These are phyloP conservation scores for Excoecaria cochinchinensis DNA, from an alignment of 345 rosid species.

Conservation along the genomic window DNA sequence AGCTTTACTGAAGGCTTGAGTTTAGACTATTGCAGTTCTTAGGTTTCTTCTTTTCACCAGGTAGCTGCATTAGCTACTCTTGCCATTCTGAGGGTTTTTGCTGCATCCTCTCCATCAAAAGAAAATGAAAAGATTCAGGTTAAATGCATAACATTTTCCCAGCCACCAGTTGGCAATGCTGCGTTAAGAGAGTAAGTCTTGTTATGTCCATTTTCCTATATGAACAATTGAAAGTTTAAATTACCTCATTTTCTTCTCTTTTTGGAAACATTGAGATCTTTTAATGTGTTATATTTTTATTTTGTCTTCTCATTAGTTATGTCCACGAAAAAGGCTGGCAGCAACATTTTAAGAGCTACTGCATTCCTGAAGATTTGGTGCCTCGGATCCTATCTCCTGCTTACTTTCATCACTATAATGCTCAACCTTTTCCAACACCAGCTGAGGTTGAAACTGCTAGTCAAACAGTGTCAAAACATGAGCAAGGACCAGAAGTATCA, in stretches of 20 bases:
- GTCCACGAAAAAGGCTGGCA: slow-evolving; percentile 94
- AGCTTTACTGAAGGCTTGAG: slow-evolving; percentile 1
- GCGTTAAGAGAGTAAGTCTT: slow-evolving; percentile 86
- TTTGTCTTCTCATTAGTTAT: slow-evolving; percentile 47
- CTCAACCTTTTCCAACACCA: slow-evolving; percentile 48
- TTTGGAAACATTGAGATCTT: background rate
- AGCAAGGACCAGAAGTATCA: slow-evolving; percentile 40
- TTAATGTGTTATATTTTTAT: slow-evolving; percentile 5
- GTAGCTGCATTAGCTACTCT: slow-evolving; percentile 97
- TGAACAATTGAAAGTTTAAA: background rate
- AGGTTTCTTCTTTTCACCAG: slow-evolving; percentile 29
- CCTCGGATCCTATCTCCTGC: slow-evolving; percentile 95
- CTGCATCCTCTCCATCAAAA: slow-evolving; percentile 72
- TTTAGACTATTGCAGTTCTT: slow-evolving; percentile 8
- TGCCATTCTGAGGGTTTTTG: slow-evolving; percentile 88
- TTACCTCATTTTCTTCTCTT: background rate
- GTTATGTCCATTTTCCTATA: background rate
- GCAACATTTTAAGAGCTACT: slow-evolving; percentile 86
- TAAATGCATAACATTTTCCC: slow-evolving; percentile 93
- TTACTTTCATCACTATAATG: slow-evolving; percentile 90
- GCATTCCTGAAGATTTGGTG: slow-evolving; percentile 96
- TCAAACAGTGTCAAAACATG: slow-evolving; percentile 35
- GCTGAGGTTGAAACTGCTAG: slow-evolving; percentile 43
- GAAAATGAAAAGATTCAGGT: slow-evolving; percentile 65
- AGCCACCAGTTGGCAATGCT: slow-evolving; percentile 96